phyloP scores from a whole-genome alignment of 805 yeast genomes.

The Crinitomyces ghanaensis region DNA sequence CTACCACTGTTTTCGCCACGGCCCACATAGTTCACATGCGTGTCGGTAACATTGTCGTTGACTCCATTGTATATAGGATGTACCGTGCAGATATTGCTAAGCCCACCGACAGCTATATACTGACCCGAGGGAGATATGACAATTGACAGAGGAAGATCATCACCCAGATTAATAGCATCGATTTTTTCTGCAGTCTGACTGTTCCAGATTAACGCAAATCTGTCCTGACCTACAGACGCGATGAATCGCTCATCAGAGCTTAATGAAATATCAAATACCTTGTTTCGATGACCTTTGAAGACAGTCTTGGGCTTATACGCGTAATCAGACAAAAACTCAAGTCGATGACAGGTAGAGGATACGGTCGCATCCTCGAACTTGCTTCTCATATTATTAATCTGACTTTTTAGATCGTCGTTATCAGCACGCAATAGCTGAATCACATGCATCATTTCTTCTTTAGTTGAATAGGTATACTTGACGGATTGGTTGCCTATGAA shows the following conservation, averaged over 20 bases:
- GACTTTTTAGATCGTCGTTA: too few species aligned
- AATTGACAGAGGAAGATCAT: conserved; percentile 70
- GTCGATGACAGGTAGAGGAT: too few species aligned
- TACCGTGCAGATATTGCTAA: conserved; percentile 67
- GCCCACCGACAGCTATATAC: conserved; percentile 69
- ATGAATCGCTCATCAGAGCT: conserved; percentile 46
- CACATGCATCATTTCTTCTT: too few species aligned
- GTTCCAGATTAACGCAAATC: conserved; percentile 77
- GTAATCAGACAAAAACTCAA: too few species aligned
- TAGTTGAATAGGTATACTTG: too few species aligned
- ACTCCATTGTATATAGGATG: conserved; percentile 30
- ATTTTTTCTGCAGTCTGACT: conserved; percentile 57
- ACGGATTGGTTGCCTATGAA: too few species aligned
- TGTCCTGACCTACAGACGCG: conserved; percentile 76
- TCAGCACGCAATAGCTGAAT: too few species aligned
- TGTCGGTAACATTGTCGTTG: not conserved
- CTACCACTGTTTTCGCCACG: too few species aligned
- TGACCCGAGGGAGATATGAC: conserved; percentile 57
- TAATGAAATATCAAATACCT: conserved; percentile 63
- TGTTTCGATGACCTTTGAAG: conserved; percentile 58
- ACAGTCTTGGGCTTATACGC: conserved; percentile 3
- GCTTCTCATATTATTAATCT: too few species aligned
- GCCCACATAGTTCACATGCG: not conserved
- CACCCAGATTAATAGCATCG: conserved; percentile 59
- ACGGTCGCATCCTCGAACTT: too few species aligned